Evolutionary conservation across 2,329 filamentous ascomycete species (phyloP), one percentile per base, ranked within the genome.

Genomic region (Hypoxylon sp.): DNA sequence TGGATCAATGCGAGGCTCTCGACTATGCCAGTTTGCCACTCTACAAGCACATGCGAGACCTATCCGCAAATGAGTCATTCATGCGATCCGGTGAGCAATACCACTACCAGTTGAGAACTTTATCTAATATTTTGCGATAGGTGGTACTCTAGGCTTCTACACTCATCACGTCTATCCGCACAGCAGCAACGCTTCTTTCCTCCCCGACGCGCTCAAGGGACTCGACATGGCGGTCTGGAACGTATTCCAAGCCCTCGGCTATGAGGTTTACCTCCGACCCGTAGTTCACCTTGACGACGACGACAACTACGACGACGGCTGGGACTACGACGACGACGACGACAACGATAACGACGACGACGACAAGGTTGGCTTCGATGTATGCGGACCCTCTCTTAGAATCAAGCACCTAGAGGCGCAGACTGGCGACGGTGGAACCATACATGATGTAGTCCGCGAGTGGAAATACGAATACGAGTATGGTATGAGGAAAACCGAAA

Each of bases 191-290:
- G 22, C 15, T 20, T 53, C 26, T 19, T 47, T 28, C 26, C 49
- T 53, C 30, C 60, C 44, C 5, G 49, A 50, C 7, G 28, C 44
- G 13, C 60, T 59, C 10, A 63, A 59, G 17, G 60, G 60, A 1
- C 13, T 59, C 28, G 55, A 63, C 15, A 58, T 58, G 50, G 60
- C 46, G 26, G 11, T 63, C 13, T 63, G 55, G 55, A 48, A 59
- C 11, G 24, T 22, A 10, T 55, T 63, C 22, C 50, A 41, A 6
- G 28, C 34, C 6, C 37, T 63, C 3, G 26, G 20, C 4, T 58
- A 13, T 6, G 15, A 2, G 2, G 32, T 34, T 2, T 15, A 34
- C 11, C 32, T 34, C 11, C 15, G 32, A 13, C 32, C 32, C 13
- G 32, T 34, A 6, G 32, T 13, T 4, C 32, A 34, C 13, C 15